Conservation (phyloP, 345 rosid genomes). For the Pugionium cornutum region DNA sequence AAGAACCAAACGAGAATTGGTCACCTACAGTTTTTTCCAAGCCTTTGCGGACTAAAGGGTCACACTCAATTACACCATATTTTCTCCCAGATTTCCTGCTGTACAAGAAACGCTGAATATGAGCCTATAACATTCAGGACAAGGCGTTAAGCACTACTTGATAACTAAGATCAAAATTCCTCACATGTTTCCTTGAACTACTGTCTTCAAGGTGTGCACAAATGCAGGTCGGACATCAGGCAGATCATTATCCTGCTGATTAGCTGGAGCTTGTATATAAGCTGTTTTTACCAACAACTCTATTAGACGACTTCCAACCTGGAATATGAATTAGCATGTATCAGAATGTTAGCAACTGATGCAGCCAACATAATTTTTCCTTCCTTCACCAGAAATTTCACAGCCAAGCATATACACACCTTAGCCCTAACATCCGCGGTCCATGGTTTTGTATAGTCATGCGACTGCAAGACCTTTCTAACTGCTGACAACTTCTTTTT, state of each 20-base stretch:
- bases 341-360: slow-evolving; percentile 19
- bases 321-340: slow-evolving; percentile 31
- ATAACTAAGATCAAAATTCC: slow-evolving; percentile 37
- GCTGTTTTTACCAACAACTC: slow-evolving; percentile 81
- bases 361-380: slow-evolving; percentile 16
- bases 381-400: slow-evolving; percentile 14
- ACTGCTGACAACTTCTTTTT: slow-evolving; percentile 80
- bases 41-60: slow-evolving; percentile 82
- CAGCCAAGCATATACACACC: slow-evolving; percentile 54
- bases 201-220: slow-evolving; percentile 59
- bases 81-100: slow-evolving; percentile 65
- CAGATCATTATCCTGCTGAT: slow-evolving; percentile 61
- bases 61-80: slow-evolving; percentile 84
- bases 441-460: slow-evolving; percentile 78
- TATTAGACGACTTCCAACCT: slow-evolving; percentile 96
- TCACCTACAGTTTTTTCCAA: slow-evolving; percentile 81
- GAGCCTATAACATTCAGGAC: slow-evolving; percentile 20
- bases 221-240: slow-evolving; percentile 96
- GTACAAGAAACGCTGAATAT: slow-evolving; percentile 23
- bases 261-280: slow-evolving; percentile 74
- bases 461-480: slow-evolving; percentile 70
- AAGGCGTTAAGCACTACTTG: slow-evolving; percentile 24
- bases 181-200: slow-evolving; percentile 56
- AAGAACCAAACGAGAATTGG: slow-evolving; percentile 21
- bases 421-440: slow-evolving; percentile 68